Evolutionary conservation across 306 rosid genomes (phyloP).

Genomic region (Heteromeles arbutifolia): DNA sequence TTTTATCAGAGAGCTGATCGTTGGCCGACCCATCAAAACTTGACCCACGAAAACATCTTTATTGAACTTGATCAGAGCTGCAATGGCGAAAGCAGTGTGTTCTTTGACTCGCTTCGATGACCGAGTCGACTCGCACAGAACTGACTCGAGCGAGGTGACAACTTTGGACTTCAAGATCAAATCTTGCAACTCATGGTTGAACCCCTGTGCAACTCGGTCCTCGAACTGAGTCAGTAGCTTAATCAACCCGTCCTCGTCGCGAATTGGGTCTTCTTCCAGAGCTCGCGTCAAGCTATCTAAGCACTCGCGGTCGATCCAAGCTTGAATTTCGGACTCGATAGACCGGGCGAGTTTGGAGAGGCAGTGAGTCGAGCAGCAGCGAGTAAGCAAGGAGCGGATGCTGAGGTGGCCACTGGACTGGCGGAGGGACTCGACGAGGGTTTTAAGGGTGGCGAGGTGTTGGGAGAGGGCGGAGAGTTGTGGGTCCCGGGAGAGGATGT

Average conservation of each 20-base stretch:
- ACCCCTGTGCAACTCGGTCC: conserved; percentile 51
- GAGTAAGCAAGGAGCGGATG: conserved; percentile 53
- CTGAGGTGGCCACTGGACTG: conserved; percentile 18
- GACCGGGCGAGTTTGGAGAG: conserved; percentile 58
- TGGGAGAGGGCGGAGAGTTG: conserved; percentile 45
- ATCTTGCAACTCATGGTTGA: conserved; percentile 63
- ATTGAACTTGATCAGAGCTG: conserved; percentile 61
- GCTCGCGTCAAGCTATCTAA: conserved; percentile 26
- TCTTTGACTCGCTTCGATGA: conserved; percentile 39
- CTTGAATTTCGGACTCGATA: conserved; percentile 67
- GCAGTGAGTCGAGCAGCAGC: conserved; percentile 53
- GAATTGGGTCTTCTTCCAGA: conserved; percentile 11
- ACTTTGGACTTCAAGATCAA: conserved; percentile 53
- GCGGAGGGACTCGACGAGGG: conserved; percentile 38
- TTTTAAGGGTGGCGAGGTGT: conserved; percentile 53
- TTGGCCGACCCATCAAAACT: conserved; percentile 52
- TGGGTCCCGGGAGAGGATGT: conserved; percentile 53
- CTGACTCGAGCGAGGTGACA: conserved; percentile 37
- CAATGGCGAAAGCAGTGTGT: conserved; percentile 35
- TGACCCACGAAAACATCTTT: conserved; percentile 88
- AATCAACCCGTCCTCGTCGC: conserved; percentile 26
- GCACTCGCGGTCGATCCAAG: conserved; percentile 83
- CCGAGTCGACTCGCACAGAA: conserved; percentile 34
- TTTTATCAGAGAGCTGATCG: conserved; percentile 34
- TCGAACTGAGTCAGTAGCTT: conserved; percentile 45